Conservation (phyloP, 2,329 filamentous ascomycete species). For the Waltergamsia citrina region DNA sequence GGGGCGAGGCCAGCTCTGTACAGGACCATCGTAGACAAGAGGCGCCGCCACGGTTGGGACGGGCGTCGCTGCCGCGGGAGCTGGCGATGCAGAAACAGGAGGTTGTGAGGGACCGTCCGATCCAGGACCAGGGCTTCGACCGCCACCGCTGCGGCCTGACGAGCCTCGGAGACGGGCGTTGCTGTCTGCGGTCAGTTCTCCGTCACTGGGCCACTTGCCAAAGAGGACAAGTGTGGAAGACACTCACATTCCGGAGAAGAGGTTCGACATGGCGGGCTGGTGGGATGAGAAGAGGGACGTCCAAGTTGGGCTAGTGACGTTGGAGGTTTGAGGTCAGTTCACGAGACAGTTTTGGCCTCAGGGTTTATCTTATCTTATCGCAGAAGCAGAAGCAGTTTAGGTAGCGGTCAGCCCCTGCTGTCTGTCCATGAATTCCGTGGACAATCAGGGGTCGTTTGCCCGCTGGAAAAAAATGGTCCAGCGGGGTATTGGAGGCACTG, state of each 20-base stretch:
- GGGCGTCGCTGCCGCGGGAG: constrained; percentile 8
- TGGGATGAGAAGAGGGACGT: no score
- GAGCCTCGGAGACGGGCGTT: constrained; percentile 39
- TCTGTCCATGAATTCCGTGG: no score
- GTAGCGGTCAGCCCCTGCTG: background rate
- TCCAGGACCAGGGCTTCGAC: constrained; percentile 25
- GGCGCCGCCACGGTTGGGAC: constrained; percentile 20
- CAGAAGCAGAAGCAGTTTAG: no score
- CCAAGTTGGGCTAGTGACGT: background rate
- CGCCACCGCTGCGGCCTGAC: constrained; percentile 11
- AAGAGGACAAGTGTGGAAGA: constrained; percentile 6
- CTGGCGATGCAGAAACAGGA: constrained; percentile 16
- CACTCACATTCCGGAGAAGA: constrained; percentile 44
- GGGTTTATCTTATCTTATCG: background rate
- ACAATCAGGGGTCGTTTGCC: no score
- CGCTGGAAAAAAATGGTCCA: no score
- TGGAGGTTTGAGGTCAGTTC: background rate
- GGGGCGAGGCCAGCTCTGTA: constrained; percentile 39
- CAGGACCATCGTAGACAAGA: constrained; percentile 6
- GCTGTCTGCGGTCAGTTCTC: constrained; percentile 15
- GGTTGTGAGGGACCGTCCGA: constrained; percentile 17
- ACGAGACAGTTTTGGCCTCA: background rate
- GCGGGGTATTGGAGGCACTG: no score
- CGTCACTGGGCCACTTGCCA: background rate
- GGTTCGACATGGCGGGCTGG: constrained; percentile 41